Base-by-base conservation (phyloP, 75 land plant genomes). In the Ceratopteris richardii region DNA sequence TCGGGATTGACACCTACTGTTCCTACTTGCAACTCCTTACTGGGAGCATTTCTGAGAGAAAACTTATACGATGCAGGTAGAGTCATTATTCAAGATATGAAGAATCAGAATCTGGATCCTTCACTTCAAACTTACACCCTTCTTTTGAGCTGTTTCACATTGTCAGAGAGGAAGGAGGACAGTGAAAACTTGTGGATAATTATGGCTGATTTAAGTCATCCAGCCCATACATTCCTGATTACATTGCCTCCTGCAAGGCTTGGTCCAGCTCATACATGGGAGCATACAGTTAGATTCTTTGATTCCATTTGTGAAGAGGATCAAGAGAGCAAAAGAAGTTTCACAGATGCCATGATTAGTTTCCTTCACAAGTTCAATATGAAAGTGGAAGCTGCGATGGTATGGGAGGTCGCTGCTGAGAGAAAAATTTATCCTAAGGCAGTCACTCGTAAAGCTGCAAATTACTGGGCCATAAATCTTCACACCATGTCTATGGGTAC, bases 401-500 rank as follows among this genome's bases (percentile, higher is more conserved):
- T 95, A 11, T 95, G 97, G 99, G 99, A 95, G 69, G 92, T 82
- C 29, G 99, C 92, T 2, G 76, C 84, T 25, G 83, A 78, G 63
- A 78, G 70, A 68, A 84, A 90, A 48, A 73, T 95, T 1, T 95
- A 95, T 58, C 99, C 99, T 0, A 77, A 86, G 62, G 96, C 86
- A 7, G 79, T 95, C 1, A 76, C 62, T 36, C 73, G 71, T 71
- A 95, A 86, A 57, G 66, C 80, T 29, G 61, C 75, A 17, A 77
- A 83, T 31, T 84, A 95, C 44, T 95, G 90, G 96, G 80, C 89
- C 36, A 86, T 95, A 33, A 86, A 95, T 27, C 78, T 95, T 13
- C 99, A 95, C 59, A 85, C 92, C 2, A 95, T 95, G 99, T 95
- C 99, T 7, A 93, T 84, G 64, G 99, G 99, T 4, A 95, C 99